These are phyloP conservation scores for Fusarium sp. DNA, from an alignment of 2,329 filamentous ascomycete genomes.

Conservation along the genomic window DNA sequence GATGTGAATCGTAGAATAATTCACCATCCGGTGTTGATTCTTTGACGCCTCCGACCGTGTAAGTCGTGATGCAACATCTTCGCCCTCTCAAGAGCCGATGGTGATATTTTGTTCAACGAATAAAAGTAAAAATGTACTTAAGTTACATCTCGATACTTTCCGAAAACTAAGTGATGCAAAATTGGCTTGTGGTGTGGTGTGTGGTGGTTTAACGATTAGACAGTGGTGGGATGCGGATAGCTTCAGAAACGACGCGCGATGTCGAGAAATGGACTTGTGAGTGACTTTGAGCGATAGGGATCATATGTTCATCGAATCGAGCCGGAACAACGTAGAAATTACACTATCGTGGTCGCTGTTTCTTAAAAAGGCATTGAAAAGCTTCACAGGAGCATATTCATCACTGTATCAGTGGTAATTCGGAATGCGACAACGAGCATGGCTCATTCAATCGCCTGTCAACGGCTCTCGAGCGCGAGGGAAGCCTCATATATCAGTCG, in stretches of 20 bases:
- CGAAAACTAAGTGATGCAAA: background rate
- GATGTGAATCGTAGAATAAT: background rate
- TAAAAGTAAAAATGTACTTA: constrained; percentile 30
- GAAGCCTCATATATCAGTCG: constrained; percentile 22
- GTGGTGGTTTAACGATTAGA: constrained; percentile 35
- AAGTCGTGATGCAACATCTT: constrained; percentile 41
- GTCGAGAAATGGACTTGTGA: constrained; percentile 34
- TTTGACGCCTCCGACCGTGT: constrained; percentile 45
- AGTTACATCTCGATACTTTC: background rate
- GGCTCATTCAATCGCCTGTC: constrained; percentile 37
- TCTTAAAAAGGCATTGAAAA: constrained; percentile 23
- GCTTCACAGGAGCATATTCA: constrained; percentile 13
- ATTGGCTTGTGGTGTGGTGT: constrained; percentile 23
- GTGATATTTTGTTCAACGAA: constrained; percentile 15
- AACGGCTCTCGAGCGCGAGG: constrained; percentile 23
- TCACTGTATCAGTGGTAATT: constrained; percentile 41
- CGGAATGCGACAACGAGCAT: constrained; percentile 50
- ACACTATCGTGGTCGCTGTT: constrained; percentile 24
- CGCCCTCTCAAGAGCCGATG: background rate
- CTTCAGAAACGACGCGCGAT: constrained; percentile 47
- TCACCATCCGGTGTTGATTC: constrained; percentile 10
- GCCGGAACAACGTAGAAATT: constrained; percentile 23
- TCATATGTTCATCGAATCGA: constrained; percentile 16
- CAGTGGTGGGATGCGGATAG: constrained; percentile 49
- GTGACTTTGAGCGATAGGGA: constrained; percentile 46